Percentiles rank a stretch among this genome's conserved stretches.
Evolutionary conservation across 2,329 filamentous ascomycete genomes (phyloP).

Genomic region (Calonectria hongkongensis): DNA sequence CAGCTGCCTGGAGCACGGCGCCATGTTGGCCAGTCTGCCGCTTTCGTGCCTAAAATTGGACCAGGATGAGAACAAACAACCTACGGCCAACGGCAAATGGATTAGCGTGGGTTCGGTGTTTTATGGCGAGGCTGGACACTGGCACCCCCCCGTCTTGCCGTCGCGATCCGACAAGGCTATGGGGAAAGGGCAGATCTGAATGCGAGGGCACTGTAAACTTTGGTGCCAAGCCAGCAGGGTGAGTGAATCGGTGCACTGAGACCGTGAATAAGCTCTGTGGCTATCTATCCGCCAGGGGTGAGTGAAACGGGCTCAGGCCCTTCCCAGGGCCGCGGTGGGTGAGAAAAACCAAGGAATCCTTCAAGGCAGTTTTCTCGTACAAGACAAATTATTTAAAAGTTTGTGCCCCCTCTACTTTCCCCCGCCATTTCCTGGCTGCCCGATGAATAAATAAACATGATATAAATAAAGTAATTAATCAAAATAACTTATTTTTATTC

Average conservation of each 20-base stretch:
- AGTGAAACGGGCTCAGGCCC: conserved; percentile 11
- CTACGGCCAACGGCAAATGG: neutral
- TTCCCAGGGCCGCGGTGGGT: neutral
- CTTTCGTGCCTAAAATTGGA: conserved; percentile 25
- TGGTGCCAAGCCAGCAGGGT: conserved; percentile 5
- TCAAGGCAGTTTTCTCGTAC: conserved; percentile 18
- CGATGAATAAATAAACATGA: too few relatives aligned
- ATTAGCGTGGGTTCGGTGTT: neutral
- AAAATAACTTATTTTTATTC: too few relatives aligned
- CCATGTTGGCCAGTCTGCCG: neutral
- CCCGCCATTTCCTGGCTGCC: too few relatives aligned
- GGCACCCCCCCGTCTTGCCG: neutral
- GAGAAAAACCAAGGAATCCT: neutral
- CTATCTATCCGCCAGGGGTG: conserved; percentile 7
- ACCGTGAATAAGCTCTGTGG: conserved; percentile 11
- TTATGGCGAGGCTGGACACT: neutral
- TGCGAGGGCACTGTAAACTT: conserved; percentile 10
- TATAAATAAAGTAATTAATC: too few relatives aligned
- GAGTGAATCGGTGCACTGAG: neutral
- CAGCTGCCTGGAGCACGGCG: conserved; percentile 20
- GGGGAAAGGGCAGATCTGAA: neutral
- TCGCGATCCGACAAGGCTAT: neutral
- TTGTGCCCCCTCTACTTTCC: too few relatives aligned
- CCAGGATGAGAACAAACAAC: neutral
- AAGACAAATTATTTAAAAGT: too few relatives aligned